phyloP scores from a whole-genome alignment of 306 rosid species.

The Mimosa bimucronata region DNA sequence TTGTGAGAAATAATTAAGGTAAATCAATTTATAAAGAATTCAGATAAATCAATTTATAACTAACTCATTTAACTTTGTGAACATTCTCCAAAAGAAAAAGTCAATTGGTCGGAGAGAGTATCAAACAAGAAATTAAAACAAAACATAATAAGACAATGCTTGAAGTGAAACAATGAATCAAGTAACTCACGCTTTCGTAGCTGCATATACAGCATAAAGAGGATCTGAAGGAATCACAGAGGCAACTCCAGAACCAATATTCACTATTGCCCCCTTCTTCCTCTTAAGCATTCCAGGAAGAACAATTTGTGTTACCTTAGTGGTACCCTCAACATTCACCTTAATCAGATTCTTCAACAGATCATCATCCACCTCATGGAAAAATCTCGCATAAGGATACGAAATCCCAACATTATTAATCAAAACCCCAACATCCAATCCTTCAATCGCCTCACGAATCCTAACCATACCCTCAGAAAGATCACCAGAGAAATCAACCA shows the following conservation, averaged over 20 bases:
- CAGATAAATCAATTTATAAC: no score
- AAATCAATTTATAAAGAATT: no score
- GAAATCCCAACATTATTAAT: slow-evolving; percentile 87
- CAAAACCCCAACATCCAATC: slow-evolving; percentile 80
- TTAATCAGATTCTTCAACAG: slow-evolving; percentile 71
- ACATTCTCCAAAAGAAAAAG: no score
- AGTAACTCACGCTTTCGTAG: slow-evolving; percentile 80
- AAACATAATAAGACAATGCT: background rate
- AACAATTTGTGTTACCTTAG: slow-evolving; percentile 88
- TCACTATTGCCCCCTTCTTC: slow-evolving; percentile 89
- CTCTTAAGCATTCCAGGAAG: slow-evolving; percentile 84
- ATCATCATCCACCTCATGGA: slow-evolving; percentile 87
- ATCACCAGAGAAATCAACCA: slow-evolving; percentile 85
- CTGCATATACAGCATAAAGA: slow-evolving; percentile 90
- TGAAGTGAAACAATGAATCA: background rate
- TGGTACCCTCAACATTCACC: slow-evolving; percentile 81
- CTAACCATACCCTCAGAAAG: slow-evolving; percentile 62
- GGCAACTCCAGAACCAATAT: slow-evolving; percentile 94
- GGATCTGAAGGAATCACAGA: slow-evolving; percentile 93
- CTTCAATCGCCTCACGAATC: slow-evolving; percentile 65
- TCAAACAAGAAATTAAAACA: background rate
- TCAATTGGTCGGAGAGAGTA: no score
- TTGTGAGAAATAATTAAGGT: no score
- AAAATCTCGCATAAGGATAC: slow-evolving; percentile 88
- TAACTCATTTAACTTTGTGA: no score